Evolutionary conservation across 768 basidiomycete genomes (phyloP), one percentile per base, ranked within the genome.

Genomic region (Amanita pallidorosea): DNA sequence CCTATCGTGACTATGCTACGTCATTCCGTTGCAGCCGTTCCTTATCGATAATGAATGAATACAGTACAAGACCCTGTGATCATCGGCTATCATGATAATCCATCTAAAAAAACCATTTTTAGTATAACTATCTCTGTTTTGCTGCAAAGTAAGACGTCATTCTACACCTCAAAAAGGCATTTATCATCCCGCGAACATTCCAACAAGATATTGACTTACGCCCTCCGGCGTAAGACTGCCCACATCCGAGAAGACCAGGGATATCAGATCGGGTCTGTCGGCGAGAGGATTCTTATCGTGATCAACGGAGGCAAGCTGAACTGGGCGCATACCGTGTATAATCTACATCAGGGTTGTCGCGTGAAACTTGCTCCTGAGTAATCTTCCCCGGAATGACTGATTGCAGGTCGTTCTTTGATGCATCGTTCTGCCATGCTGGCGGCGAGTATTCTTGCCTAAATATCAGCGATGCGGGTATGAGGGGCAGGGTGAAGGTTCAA

Each of bases 181-280:
- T 36, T n/a, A 48, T 48, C 37, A 85, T 57, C 81, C 87, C 55
- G 87, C 84, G 70, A 90, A 95, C 83, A 94, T 92, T 56, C 89
- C 91, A 53, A 96, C 93, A 40, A 96, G 76, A 64, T 94, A 94
- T 65, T 93, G 91, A 67, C 89, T 93, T 56, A 96, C 90, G 52
- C 88, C 88, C 68, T 90, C 88, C 29, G 93, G 91, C 18, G 90
- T 92, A 55, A 94, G 73, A 58, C 89, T 88, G 18, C 95, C 95
- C 37, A 97, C 82, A 59, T 98, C 95, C 51, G 88, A 91, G 63
- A 97, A 88, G 34, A 98, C 90, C 34, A 97, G 76, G 33, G 90
- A 86, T 56, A 97, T 95, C 56, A 95, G 70, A 70, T 97, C 92
- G 49, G 94, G 90, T 61, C 88, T 90, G 56, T 9, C 53, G 54